Conservation (phyloP, 768 basidiomycete genomes). For the Russula earlei region DNA sequence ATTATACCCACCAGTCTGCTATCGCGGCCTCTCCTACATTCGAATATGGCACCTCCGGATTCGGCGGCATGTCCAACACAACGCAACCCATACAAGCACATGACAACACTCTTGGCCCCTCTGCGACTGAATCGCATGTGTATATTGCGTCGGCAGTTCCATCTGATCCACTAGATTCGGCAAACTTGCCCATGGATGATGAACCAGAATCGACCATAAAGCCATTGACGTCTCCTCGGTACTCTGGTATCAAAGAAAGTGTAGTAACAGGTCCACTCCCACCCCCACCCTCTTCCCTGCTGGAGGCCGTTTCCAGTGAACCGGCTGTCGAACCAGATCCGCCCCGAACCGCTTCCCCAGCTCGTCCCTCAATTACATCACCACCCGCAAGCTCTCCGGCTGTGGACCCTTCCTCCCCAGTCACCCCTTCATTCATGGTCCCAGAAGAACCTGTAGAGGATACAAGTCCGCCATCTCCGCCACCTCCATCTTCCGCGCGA, state of each 20-base stretch:
- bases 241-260: slow-evolving; percentile 50
- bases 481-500: slow-evolving; percentile 16
- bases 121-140: not conserved
- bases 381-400: not conserved
- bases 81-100: not conserved
- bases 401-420: not conserved
- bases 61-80: slow-evolving; percentile 1
- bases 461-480: slow-evolving; percentile 14
- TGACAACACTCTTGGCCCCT: not conserved
- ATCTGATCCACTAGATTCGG: slow-evolving; percentile 36
- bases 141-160: not conserved
- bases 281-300: slow-evolving; percentile 12
- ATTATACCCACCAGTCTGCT: slow-evolving; percentile 3
- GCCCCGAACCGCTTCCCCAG: slow-evolving; percentile 14
- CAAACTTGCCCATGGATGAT: slow-evolving; percentile 23
- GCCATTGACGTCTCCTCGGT: slow-evolving; percentile 15
- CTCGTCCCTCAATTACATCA: slow-evolving; percentile 20
- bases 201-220: slow-evolving; percentile 19
- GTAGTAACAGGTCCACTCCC: slow-evolving; percentile 19
- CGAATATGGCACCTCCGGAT: slow-evolving; percentile 14
- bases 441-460: not conserved
- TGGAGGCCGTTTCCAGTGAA: slow-evolving; percentile 21
- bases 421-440: slow-evolving; percentile 8
- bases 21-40: not conserved
- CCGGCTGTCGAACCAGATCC: not conserved